Percentiles rank a stretch among this genome's conserved stretches.
Conservation (phyloP, 352 stramenopile species). For the Pythium oligandrum region DNA sequence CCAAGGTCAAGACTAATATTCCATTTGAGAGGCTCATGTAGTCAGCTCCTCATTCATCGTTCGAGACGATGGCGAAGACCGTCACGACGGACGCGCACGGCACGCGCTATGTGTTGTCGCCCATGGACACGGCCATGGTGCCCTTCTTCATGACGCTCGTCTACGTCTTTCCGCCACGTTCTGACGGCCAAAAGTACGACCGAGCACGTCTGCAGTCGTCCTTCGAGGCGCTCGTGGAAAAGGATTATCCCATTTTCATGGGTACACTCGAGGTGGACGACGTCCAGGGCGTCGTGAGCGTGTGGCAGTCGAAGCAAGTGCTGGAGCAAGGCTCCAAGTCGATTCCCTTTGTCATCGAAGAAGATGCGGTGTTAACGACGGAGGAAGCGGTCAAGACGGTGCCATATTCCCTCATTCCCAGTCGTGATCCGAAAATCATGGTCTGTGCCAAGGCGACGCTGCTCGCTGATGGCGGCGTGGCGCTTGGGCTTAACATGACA, state of each 20-base stretch:
- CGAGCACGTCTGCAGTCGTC: constrained; percentile 33
- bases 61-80: no score
- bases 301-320: constrained; percentile 21
- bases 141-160: constrained; percentile 39
- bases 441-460: constrained; percentile 34
- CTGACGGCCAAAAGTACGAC: constrained; percentile 16
- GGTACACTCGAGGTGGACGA: constrained; percentile 27
- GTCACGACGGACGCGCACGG: neutral
- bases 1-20: no score
- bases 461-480: constrained; percentile 42
- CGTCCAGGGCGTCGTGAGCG: constrained; percentile 21
- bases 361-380: constrained; percentile 19
- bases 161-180: constrained; percentile 44
- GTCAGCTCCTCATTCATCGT: no score
- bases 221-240: constrained; percentile 26
- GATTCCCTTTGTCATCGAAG: constrained; percentile 35
- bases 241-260: constrained; percentile 46
- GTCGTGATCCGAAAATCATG: constrained; percentile 12
- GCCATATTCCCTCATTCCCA: constrained; percentile 32
- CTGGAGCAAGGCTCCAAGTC: constrained; percentile 7
- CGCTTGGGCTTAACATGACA: constrained; percentile 33
- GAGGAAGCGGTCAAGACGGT: constrained; percentile 24
- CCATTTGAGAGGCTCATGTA: no score
- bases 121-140: constrained; percentile 47
- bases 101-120: constrained; percentile 25